Percentiles rank a stretch among this genome's conserved stretches.
Conservation (phyloP, 139 green algal species). For the Limnomonas spitsbergensis region DNA sequence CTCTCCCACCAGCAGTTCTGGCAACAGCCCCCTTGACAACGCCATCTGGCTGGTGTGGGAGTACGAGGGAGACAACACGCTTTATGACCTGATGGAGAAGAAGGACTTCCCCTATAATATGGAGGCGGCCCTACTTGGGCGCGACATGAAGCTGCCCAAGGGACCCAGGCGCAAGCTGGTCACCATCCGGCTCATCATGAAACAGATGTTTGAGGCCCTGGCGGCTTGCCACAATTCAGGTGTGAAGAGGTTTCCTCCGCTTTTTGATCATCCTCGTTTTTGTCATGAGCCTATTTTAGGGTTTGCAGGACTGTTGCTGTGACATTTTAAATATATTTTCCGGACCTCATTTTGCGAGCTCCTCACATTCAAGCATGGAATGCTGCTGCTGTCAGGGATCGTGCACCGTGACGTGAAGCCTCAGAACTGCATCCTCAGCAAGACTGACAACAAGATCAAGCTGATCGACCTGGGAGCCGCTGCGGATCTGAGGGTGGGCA, state of each 20-base stretch:
- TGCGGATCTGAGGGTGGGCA: conserved; percentile 85
- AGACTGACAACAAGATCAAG: conserved; percentile 63
- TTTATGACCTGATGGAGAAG: conserved; percentile 67
- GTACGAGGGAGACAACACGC: conserved; percentile 75
- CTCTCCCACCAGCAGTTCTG: background rate
- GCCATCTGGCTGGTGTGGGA: conserved; percentile 72
- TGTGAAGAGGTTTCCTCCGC: background rate
- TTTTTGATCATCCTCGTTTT: background rate
- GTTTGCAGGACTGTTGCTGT: too few relatives aligned
- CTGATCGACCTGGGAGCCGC: conserved; percentile 89
- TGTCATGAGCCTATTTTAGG: too few relatives aligned
- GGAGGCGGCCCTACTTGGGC: conserved; percentile 75
- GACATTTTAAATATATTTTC: too few relatives aligned
- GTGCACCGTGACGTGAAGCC: conserved; percentile 93
- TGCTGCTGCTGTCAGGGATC: conserved; percentile 44
- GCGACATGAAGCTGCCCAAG: conserved; percentile 66
- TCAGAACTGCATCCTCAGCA: conserved; percentile 80
- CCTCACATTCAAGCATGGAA: too few relatives aligned
- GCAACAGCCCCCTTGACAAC: conserved; percentile 7
- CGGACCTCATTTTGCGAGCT: too few relatives aligned
- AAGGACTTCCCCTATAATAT: conserved; percentile 91
- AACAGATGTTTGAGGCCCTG: conserved; percentile 74
- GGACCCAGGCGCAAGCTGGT: conserved; percentile 27
- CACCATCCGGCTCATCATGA: conserved; percentile 50
- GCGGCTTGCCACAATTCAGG: conserved; percentile 56